Conservation (phyloP, 805 yeast species). For the Metschnikowia drakensbergensis region DNA sequence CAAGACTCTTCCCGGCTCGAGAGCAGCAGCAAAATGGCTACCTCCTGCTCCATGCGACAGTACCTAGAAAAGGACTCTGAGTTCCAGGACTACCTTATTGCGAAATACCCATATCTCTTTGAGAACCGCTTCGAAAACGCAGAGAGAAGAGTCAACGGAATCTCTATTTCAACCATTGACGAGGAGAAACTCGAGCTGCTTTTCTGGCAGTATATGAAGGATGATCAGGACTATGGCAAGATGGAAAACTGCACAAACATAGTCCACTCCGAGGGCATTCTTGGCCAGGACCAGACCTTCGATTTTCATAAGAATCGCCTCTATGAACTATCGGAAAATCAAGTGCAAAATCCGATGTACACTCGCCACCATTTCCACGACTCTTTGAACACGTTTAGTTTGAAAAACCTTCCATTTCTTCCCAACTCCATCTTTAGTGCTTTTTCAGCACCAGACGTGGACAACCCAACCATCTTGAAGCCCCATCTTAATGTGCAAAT, state of each 20-base stretch:
- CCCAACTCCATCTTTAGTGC: constrained; percentile 48
- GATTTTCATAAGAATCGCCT: neutral
- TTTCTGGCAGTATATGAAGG: constrained; percentile 36
- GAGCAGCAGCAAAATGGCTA: constrained; percentile 35
- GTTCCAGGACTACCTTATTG: constrained; percentile 33
- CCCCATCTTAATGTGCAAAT: constrained; percentile 50
- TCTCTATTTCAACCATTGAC: constrained; percentile 1
- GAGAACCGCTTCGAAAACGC: neutral
- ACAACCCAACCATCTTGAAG: constrained; percentile 40
- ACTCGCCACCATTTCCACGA: neutral
- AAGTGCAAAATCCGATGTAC: neutral
- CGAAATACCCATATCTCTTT: neutral
- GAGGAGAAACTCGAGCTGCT: constrained; percentile 33
- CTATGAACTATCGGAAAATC: constrained; percentile 1
- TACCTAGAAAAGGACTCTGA: constrained; percentile 54
- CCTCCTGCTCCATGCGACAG: constrained; percentile 53
- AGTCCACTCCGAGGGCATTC: neutral
- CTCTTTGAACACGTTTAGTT: constrained; percentile 49
- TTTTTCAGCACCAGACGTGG: constrained; percentile 38
- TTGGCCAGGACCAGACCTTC: neutral
- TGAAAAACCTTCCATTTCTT: constrained; percentile 49
- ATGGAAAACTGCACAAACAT: neutral
- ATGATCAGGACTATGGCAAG: constrained; percentile 8
- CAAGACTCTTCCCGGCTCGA: constrained; percentile 18
- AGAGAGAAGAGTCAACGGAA: constrained; percentile 2